Conservation (phyloP, 805 yeast species). For the Hemisphaericaspora nanyangensis region DNA sequence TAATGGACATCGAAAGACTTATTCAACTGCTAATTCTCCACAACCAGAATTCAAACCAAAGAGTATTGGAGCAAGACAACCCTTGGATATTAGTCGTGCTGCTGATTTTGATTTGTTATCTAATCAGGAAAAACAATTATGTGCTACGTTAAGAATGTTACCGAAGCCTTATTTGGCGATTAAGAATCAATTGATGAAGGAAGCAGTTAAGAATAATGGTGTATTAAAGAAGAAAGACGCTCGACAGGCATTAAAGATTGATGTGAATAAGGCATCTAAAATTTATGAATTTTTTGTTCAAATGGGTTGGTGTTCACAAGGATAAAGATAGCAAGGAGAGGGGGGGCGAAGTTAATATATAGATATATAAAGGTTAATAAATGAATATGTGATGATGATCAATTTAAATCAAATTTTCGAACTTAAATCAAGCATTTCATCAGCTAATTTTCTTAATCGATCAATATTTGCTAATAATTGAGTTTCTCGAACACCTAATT, state of each 20-base stretch:
- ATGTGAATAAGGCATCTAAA: constrained; percentile 78
- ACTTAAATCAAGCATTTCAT: constrained; percentile 1
- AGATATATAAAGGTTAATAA: no score
- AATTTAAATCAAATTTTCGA: background rate
- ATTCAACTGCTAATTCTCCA: constrained; percentile 26
- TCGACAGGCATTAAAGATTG: constrained; percentile 79
- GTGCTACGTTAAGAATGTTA: constrained; percentile 75
- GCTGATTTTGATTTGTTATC: constrained; percentile 80
- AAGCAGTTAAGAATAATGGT: constrained; percentile 82
- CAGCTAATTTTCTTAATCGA: background rate
- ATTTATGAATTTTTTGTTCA: constrained; percentile 90
- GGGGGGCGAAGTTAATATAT: background rate
- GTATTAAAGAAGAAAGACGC: constrained; percentile 77
- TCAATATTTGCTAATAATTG: background rate
- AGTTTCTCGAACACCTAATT: background rate
- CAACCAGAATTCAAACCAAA: constrained; percentile 43
- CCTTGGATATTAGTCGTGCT: constrained; percentile 69
- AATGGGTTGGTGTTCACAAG: constrained; percentile 78
- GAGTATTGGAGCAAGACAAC: constrained; percentile 43
- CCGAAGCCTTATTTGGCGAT: constrained; percentile 95
- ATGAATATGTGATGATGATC: background rate
- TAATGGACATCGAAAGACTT: constrained; percentile 16
- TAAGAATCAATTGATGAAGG: constrained; percentile 84
- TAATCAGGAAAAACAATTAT: constrained; percentile 82
- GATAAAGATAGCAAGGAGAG: constrained; percentile 12